phyloP scores from a whole-genome alignment of 441 rosid species.

The Corymbia calophylla region DNA sequence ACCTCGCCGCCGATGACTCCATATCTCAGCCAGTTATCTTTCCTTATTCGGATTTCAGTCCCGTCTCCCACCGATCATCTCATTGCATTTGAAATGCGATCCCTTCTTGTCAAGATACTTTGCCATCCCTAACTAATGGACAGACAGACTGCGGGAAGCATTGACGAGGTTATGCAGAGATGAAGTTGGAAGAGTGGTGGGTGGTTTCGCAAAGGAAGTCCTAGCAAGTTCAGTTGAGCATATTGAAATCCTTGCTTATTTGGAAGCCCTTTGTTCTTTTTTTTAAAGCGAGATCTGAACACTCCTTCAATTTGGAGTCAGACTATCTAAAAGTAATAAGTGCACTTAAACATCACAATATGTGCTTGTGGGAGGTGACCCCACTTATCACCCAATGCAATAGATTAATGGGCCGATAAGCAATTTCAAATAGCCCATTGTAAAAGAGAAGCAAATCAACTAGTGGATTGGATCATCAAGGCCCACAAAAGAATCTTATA shows the following conservation, averaged over 20 bases:
- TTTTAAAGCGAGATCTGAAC: neutral
- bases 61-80: too few relatives aligned
- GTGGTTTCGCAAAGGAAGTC: neutral
- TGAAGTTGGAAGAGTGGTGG: neutral
- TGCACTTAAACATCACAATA: neutral
- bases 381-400: neutral
- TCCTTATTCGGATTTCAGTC: too few relatives aligned
- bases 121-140: too few relatives aligned
- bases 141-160: neutral
- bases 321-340: neutral
- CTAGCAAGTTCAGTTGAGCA: neutral
- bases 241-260: neutral
- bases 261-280: neutral
- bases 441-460: neutral
- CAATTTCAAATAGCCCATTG: neutral
- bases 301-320: neutral
- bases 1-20: too few relatives aligned
- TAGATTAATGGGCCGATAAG: neutral
- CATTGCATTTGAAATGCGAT: too few relatives aligned
- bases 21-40: too few relatives aligned
- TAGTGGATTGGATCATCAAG: neutral
- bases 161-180: neutral
- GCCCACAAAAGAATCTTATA: too few relatives aligned
- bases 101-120: too few relatives aligned
- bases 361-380: neutral